Base-by-base conservation (phyloP, 345 rosid genomes). In the Anacardium occidentale region DNA sequence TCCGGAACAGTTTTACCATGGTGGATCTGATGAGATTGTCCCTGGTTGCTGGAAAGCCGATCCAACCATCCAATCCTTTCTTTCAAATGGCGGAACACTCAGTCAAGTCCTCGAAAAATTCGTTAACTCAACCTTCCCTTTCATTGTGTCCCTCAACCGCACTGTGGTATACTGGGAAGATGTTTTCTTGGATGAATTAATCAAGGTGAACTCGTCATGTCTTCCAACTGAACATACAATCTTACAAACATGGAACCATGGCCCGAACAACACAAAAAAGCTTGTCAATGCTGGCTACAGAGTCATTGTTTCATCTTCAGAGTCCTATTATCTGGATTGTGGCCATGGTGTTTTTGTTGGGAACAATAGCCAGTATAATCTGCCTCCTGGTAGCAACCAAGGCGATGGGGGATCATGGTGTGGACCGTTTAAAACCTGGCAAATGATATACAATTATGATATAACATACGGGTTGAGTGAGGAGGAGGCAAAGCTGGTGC, bases 391-490 rank as follows among this genome's bases (percentile, higher is more conserved):
- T 0, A 63, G 70, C 3, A 18, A 70, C 37, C 13, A 29, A 6
- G 76, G 60, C 18, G 44, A 59, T 12, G 97, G 91, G 0, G 91
- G 90, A 7, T 92, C 97, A 1, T 92, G 93, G 95, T 90, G 97
- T 77, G 91, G 84, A 24, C 97, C 98, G 0, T 90, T 90, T 42
- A 94, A 94, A 73, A 89, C 98, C 32, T 94, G 98, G 98, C 97
- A 91, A 79, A 84, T 60, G 5, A 89, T 92, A 45, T 92, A 94
- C 72, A 84, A 94, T 75, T 90, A 94, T 70, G 97, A 92, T 64
- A 89, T 89, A 69, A 86, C 92, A 0, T 66, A 85, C 58, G 93
- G 93, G 25, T 76, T 92, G 79, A 79, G 80, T 15, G n/a, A n/a
- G n/a, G 95, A 86, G 62, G 96, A 94, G 78, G 85, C 87, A 26